These are phyloP conservation scores for Prunus fruticosa DNA, from an alignment of 306 rosid species.

Conservation along the genomic window DNA sequence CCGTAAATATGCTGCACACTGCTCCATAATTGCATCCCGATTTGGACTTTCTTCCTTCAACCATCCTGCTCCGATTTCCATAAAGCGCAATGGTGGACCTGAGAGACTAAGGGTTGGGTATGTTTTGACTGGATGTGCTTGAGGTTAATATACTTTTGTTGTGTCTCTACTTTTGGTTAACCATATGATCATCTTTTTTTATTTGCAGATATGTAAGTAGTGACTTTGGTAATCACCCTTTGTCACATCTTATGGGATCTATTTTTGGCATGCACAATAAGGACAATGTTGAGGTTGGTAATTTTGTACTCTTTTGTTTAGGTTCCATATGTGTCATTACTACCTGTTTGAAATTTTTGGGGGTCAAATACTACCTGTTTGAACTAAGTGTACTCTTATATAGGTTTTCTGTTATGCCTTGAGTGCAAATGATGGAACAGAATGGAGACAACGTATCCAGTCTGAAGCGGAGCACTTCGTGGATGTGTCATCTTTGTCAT, in stretches of 20 bases:
- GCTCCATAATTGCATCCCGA: conserved; percentile 89
- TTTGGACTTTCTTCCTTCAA: conserved; percentile 69
- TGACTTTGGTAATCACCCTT: conserved; percentile 66
- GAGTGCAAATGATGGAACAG: conserved; percentile 90
- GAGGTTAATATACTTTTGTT: neutral
- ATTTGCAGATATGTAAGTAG: conserved; percentile 58
- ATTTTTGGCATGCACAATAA: conserved; percentile 89
- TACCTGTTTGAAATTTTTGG: too few relatives aligned
- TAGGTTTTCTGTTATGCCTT: conserved; percentile 96
- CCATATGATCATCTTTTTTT: conserved; percentile 1
- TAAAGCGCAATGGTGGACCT: conserved; percentile 63
- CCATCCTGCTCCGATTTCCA: conserved; percentile 64
- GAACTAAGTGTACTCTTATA: conserved; percentile 8
- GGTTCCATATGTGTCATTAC: neutral
- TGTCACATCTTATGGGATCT: conserved; percentile 96
- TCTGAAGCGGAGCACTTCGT: conserved; percentile 88
- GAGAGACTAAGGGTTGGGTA: conserved; percentile 88
- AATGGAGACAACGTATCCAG: conserved; percentile 92
- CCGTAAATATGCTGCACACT: conserved; percentile 90
- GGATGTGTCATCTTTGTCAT: conserved; percentile 89
- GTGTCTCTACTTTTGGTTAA: neutral
- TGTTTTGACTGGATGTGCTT: conserved; percentile 13
- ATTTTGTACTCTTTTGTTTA: neutral
- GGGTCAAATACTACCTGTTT: too few relatives aligned
- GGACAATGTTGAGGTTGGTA: conserved; percentile 78